Conservation (phyloP, 1,284 basidiomycete species). For the Peniophora sp. region DNA sequence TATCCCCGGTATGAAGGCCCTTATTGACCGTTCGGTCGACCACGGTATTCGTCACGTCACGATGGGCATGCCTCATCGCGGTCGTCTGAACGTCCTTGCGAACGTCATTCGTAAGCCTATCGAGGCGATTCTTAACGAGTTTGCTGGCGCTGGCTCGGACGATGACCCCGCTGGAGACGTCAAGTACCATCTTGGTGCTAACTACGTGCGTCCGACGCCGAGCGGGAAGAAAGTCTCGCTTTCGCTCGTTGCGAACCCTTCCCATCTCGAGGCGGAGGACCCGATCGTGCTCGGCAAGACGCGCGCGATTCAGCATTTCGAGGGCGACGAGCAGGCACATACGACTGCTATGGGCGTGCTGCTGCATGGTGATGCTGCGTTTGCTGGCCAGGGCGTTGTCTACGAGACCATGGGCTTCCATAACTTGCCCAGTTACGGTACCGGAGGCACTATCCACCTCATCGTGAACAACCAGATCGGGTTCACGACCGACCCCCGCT, state of each 20-base stretch:
- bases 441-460: conserved; percentile 96
- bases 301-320: conserved; percentile 92
- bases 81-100: conserved; percentile 93
- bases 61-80: conserved; percentile 99
- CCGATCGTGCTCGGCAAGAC: conserved; percentile 98
- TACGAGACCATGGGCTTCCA: conserved; percentile 99
- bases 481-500: conserved; percentile 98
- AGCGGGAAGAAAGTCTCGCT: conserved; percentile 97
- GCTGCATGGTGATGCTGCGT: conserved; percentile 97
- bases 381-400: conserved; percentile 97
- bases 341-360: conserved; percentile 89
- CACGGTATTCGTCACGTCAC: conserved; percentile 94
- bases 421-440: conserved; percentile 91
- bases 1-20: conserved; percentile 98
- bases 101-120: conserved; percentile 99
- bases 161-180: conserved; percentile 92
- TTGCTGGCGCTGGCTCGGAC: conserved; percentile 69
- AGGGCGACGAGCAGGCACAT: conserved; percentile 75
- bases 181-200: conserved; percentile 98
- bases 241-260: conserved; percentile 97
- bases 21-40: conserved; percentile 97
- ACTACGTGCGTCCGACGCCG: conserved; percentile 97
- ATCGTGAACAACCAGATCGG: conserved; percentile 99
- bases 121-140: conserved; percentile 98
- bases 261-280: conserved; percentile 96